Evolutionary conservation across 2,329 filamentous ascomycete genomes (phyloP), one percentile per base, ranked within the genome.

Genomic region (Fonsecaea monophora): DNA sequence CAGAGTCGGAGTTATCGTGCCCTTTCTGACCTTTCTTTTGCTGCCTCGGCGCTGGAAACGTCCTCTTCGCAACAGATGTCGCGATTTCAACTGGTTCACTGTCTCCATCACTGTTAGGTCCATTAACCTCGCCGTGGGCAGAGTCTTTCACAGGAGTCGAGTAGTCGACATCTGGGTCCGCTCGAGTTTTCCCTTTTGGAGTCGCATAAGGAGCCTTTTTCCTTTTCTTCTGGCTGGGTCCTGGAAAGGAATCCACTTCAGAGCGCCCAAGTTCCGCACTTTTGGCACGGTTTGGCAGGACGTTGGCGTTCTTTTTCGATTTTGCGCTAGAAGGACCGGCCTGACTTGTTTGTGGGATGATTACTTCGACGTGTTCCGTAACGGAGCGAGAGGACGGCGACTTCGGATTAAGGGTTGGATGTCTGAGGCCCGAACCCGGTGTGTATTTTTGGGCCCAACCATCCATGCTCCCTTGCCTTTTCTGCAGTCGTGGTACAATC

Each of bases 131-230:
- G n/a, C 35, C 54, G 13, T 30, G 4, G 9, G 58, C 48, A 38
- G 45, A 13, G 18, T 48, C 37, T 56, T 65, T 62, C 30, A 45
- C 3, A 2, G 68, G 68, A 25, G 68, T 64, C 15, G 58, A 62
- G 50, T 70, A 67, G 10, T 67, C 61, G 8, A 69, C 50, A 32
- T 53, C 67, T 35, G 68, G 58, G 25, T 65, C 67, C 60, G 67
- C 68, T 34, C 66, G 64, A n/a, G 58, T 66, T 53, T 70, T 70
- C 15, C 67, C 68, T 37, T 69, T 69, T 18, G 64, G 54, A 8
- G 67, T 65, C 15, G 68, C 64, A 32, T 70, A 67, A 4, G 55
- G 35, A n/a, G 66, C 48, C 32, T 48, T 64, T 40, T 58, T 60
- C n/a, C 13, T 4, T 18, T 64, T 60, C 32, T 59, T 67, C 6